These are phyloP conservation scores for Entomortierella beljakovae DNA, from an alignment of 192 early-diverging fungal species.

Conservation along the genomic window DNA sequence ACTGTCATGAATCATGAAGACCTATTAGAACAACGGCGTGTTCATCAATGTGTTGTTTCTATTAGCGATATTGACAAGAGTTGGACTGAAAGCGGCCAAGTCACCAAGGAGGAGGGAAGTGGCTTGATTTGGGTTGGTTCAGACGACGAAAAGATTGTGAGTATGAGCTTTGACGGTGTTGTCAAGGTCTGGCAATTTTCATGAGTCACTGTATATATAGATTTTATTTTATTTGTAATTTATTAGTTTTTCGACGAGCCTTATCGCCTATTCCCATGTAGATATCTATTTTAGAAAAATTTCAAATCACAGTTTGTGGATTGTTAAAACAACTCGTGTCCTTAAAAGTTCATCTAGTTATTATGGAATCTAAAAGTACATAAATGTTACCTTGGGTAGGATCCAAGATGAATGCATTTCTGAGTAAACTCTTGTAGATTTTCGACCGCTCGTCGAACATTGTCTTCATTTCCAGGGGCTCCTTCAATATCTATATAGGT, in stretches of 20 bases:
- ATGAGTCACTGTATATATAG: not conserved
- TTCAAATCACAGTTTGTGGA: not conserved
- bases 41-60: constrained; percentile 30
- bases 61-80: constrained; percentile 50
- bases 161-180: constrained; percentile 45
- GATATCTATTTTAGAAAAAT: constrained; percentile 3
- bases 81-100: constrained; percentile 37
- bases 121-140: constrained; percentile 40
- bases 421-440: constrained; percentile 43
- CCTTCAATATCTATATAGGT: constrained; percentile 53
- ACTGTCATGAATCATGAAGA: not conserved
- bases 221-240: not conserved
- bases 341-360: not conserved
- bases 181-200: constrained; percentile 52
- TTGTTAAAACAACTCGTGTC: not conserved
- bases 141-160: constrained; percentile 51
- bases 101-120: constrained; percentile 41
- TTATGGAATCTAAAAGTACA: too few relatives aligned
- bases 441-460: constrained; percentile 36
- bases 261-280: constrained; percentile 13
- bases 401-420: constrained; percentile 46
- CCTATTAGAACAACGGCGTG: constrained; percentile 7
- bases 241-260: not conserved
- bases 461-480: constrained; percentile 40
- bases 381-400: constrained; percentile 31